Evolutionary conservation across 306 rosid genomes (phyloP).

Genomic region (Boehmeria nivea): DNA sequence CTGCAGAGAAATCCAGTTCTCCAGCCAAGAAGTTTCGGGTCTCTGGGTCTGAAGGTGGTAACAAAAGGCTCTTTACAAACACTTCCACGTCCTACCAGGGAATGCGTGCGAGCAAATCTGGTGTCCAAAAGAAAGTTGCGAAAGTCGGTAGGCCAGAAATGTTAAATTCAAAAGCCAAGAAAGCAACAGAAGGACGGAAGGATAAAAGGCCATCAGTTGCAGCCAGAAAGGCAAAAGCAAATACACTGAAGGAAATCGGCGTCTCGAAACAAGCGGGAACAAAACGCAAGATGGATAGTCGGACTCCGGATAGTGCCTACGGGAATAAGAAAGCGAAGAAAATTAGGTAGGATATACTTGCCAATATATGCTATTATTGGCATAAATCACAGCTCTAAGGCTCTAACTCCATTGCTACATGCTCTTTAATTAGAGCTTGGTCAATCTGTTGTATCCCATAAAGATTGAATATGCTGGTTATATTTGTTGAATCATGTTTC

Average conservation of each 20-base stretch:
- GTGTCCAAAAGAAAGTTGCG: conserved; percentile 38
- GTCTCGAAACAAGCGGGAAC: conserved; percentile 48
- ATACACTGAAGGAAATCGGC: conserved; percentile 22
- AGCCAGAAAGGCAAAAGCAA: conserved; percentile 58
- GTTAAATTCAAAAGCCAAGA: conserved; percentile 15
- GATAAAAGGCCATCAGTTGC: conserved; percentile 81
- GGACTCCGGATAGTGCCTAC: conserved; percentile 58
- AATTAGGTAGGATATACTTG: conserved; percentile 43
- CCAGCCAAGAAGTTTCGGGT: conserved; percentile 38
- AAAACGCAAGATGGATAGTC: conserved; percentile 77
- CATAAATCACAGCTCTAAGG: too few species aligned
- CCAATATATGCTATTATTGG: not conserved
- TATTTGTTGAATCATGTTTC: too few species aligned
- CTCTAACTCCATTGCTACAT: too few species aligned
- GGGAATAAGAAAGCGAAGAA: conserved; percentile 45
- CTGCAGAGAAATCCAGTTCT: conserved; percentile 26
- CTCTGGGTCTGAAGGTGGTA: conserved; percentile 34
- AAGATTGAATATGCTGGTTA: too few species aligned
- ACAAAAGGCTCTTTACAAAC: conserved; percentile 24
- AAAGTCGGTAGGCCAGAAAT: conserved; percentile 14
- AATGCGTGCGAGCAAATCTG: conserved; percentile 66
- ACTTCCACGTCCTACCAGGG: conserved; percentile 63
- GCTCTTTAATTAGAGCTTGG: not conserved
- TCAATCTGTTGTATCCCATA: not conserved
- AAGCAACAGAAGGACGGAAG: conserved; percentile 37